Base-by-base conservation (phyloP, 2,329 filamentous ascomycete species). In the Aulographum hederae region DNA sequence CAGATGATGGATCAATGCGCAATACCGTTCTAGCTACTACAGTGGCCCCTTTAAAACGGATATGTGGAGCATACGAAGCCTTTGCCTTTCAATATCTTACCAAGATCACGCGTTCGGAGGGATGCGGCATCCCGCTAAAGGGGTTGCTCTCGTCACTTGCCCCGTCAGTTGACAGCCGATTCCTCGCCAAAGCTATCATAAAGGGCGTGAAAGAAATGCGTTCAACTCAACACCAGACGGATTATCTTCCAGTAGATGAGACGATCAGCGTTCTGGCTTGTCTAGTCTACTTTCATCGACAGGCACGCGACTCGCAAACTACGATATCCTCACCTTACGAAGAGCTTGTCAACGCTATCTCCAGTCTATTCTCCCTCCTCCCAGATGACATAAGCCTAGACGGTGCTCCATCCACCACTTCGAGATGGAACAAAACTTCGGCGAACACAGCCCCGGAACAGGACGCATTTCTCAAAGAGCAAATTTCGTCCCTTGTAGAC, bases 401-500 rank as follows among this genome's bases (percentile, higher is more conserved):
- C 27, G 34, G 43, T 3, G 8, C 21, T 25, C 28, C 31, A 16
- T 38, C 41, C 21, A 32, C 44, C 34, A 42, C 18, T 15, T 31
- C 27, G n/a, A 30, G 26, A 36, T n/a, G 41, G 5, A 46, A 56
- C n/a, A 38, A 45, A 52, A 35, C 32, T 40, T 36, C 37, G 43
- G 38, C 41, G 52, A 34, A 26, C 41, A 18, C 42, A 25, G 21
- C 8, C 8, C 21, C 8, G 8, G 21, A 47, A 3, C 40, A 45
- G 1, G 60, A 59, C 31, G 41, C 37, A 6, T 63, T 82, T 44
- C 53, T 91, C 10, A 64, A 65, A 29, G 58, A 65, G 1, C 70
- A 82, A 41, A 57, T 93, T 2, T 52, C 67, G 12, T 78, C 74
- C 6, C 57, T 93, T 5, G 70, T 91, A 19, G 74, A 84, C 38